These are phyloP conservation scores for Trifolium subterraneum DNA, from an alignment of 306 rosid genomes.

Conservation along the genomic window DNA sequence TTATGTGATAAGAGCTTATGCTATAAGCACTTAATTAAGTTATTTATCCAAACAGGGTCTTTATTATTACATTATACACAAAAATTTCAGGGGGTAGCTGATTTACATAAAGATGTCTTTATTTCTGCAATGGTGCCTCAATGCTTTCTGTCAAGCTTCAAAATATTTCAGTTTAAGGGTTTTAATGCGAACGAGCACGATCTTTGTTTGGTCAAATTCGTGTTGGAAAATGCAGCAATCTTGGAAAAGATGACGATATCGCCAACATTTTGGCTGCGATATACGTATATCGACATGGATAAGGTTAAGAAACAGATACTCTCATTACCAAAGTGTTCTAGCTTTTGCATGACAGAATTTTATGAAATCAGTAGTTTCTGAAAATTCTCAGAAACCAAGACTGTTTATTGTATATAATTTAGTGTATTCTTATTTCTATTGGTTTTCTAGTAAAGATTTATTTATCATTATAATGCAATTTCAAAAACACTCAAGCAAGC, in stretches of 20 bases:
- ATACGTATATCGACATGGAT: slow-evolving; percentile 41
- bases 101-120: slow-evolving; percentile 38
- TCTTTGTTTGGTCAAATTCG: slow-evolving; percentile 37
- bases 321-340: slow-evolving; percentile 44
- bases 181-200: slow-evolving; percentile 44
- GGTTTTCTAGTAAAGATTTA: not conserved
- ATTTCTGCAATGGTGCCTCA: slow-evolving; percentile 37
- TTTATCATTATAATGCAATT: not conserved
- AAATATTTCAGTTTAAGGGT: slow-evolving; percentile 31
- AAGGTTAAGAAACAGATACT: slow-evolving; percentile 42
- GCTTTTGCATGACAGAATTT: slow-evolving; percentile 22
- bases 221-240: slow-evolving; percentile 35
- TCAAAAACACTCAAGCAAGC: too few species aligned
- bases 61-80: not conserved
- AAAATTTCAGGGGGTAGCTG: slow-evolving; percentile 49
- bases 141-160: slow-evolving; percentile 45
- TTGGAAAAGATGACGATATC: slow-evolving; percentile 41
- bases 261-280: slow-evolving; percentile 39
- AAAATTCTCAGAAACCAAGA: slow-evolving; percentile 3
- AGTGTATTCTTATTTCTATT: not conserved
- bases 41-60: not conserved
- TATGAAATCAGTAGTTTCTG: slow-evolving; percentile 15
- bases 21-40: too few species aligned
- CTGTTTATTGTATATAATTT: too few species aligned
- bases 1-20: not conserved